A percentile compares a stretch with the other conserved stretches of the same genome.
These are phyloP conservation scores for Heracleum sosnowskyi DNA, from an alignment of 129 eudicot species.

Conservation along the genomic window DNA sequence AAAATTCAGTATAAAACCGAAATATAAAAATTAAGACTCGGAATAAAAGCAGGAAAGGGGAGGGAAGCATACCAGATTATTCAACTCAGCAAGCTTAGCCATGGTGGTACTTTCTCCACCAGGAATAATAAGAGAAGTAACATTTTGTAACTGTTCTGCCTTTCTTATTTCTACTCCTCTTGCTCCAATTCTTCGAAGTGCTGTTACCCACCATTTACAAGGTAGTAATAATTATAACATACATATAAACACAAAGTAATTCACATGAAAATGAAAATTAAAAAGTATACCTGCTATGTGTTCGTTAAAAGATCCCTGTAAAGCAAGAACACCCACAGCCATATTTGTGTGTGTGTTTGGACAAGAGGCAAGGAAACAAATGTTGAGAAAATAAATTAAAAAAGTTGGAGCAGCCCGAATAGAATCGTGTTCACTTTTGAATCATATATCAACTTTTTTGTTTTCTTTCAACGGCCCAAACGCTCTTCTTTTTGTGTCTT, in stretches of 20 bases:
- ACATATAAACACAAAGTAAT: background rate
- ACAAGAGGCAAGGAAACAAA: background rate
- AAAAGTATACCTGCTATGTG: conserved; percentile 59
- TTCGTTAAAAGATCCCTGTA: conserved; percentile 94
- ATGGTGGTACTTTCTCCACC: conserved; percentile 99
- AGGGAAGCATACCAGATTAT: conserved; percentile 43
- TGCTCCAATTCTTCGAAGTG: conserved; percentile 68
- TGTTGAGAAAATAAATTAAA: background rate
- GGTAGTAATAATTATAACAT: background rate
- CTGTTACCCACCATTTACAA: conserved; percentile 23
- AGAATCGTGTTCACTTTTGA: too few relatives aligned
- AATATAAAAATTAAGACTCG: background rate
- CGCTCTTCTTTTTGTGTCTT: too few relatives aligned
- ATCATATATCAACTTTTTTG: too few relatives aligned
- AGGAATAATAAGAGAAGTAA: conserved; percentile 77
- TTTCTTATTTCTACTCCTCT: conserved; percentile 76
- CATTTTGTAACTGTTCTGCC: conserved; percentile 63
- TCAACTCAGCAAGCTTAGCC: conserved; percentile 95
- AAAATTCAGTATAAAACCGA: background rate
- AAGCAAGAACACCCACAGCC: conserved; percentile 83
- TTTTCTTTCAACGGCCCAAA: too few relatives aligned
- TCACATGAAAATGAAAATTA: background rate
- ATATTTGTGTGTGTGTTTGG: conserved; percentile 13
- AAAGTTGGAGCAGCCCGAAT: too few relatives aligned
- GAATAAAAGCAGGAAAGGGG: background rate